Evolutionary conservation across 2,329 filamentous ascomycete species (phyloP).

Genomic region (Thielaviopsis cerberus): DNA sequence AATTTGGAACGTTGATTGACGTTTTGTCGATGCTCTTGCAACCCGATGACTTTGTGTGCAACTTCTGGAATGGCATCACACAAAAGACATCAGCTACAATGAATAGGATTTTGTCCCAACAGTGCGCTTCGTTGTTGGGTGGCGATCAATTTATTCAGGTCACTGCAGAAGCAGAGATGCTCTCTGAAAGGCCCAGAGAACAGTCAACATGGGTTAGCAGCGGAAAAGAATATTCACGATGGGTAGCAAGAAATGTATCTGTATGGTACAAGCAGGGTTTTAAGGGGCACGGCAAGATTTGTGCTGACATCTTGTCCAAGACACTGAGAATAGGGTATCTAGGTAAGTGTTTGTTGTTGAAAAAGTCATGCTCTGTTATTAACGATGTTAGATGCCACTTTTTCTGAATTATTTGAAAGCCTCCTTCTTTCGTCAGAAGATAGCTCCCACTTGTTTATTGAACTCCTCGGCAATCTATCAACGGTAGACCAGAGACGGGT

Average conservation of each 20-base stretch:
- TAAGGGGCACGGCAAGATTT: constrained; percentile 23
- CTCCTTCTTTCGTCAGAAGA: constrained; percentile 20
- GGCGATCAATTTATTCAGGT: constrained; percentile 31
- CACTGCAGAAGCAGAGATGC: constrained; percentile 31
- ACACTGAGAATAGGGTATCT: constrained; percentile 53
- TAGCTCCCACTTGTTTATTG: constrained; percentile 16
- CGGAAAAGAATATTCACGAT: constrained; percentile 45
- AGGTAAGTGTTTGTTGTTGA: constrained; percentile 28
- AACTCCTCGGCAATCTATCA: constrained; percentile 12
- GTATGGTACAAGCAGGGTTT: constrained; percentile 21
- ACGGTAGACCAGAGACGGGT: constrained; percentile 15
- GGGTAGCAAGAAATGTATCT: constrained; percentile 50
- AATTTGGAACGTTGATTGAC: constrained; percentile 26
- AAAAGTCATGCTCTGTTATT: neutral
- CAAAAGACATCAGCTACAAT: constrained; percentile 13
- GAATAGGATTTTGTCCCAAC: constrained; percentile 22
- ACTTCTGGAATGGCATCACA: constrained; percentile 13
- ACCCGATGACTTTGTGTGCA: neutral
- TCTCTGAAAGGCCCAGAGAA: neutral
- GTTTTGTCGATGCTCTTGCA: constrained; percentile 19
- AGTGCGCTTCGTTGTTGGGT: constrained; percentile 28
- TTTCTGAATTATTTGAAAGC: constrained; percentile 17
- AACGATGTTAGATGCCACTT: constrained; percentile 3
- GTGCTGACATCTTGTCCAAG: constrained; percentile 34
- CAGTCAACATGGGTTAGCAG: constrained; percentile 39